Percentiles rank a stretch among this genome's conserved stretches.
Evolutionary conservation across 1,139 yeast species (phyloP).

Genomic region (Candida sanyaensis): DNA sequence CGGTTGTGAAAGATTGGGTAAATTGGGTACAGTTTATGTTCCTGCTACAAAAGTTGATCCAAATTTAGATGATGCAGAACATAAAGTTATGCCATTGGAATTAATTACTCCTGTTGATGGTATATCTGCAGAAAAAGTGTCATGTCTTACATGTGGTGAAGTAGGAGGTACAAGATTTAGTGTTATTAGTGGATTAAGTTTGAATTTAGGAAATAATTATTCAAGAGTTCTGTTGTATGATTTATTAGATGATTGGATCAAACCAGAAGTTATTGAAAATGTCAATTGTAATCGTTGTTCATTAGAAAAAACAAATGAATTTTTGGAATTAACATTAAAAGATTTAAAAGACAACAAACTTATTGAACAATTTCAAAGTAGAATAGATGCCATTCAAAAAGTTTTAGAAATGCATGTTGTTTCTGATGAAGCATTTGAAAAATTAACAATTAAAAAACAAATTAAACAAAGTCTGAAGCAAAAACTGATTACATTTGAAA

Average conservation of each 20-base stretch:
- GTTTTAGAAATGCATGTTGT: conserved; percentile 69
- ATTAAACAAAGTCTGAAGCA: conserved; percentile 74
- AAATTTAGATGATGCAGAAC: conserved; percentile 41
- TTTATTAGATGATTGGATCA: conserved; percentile 69
- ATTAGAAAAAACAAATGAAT: conserved; percentile 57
- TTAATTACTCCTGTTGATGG: conserved; percentile 91
- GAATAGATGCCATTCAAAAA: conserved; percentile 56
- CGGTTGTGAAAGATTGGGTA: conserved; percentile 56
- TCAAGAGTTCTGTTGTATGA: conserved; percentile 54
- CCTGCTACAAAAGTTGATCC: conserved; percentile 79
- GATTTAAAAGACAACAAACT: conserved; percentile 43
- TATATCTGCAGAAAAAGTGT: conserved; percentile 79
- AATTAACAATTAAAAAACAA: conserved; percentile 73
- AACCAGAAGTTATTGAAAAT: conserved; percentile 84
- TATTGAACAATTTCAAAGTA: conserved; percentile 42
- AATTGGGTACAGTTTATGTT: conserved; percentile 62
- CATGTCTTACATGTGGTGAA: conserved; percentile 88
- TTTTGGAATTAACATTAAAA: conserved; percentile 32
- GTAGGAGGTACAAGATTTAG: conserved; percentile 88
- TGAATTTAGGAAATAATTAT: conserved; percentile 54
- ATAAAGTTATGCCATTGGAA: conserved; percentile 52
- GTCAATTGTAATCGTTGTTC: conserved; percentile 95
- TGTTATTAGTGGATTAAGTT: conserved; percentile 76
- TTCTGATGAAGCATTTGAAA: conserved; percentile 76
- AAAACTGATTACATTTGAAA: conserved; percentile 74